Conservation (phyloP, 768 basidiomycete species). For the Termitomyces sp. region DNA sequence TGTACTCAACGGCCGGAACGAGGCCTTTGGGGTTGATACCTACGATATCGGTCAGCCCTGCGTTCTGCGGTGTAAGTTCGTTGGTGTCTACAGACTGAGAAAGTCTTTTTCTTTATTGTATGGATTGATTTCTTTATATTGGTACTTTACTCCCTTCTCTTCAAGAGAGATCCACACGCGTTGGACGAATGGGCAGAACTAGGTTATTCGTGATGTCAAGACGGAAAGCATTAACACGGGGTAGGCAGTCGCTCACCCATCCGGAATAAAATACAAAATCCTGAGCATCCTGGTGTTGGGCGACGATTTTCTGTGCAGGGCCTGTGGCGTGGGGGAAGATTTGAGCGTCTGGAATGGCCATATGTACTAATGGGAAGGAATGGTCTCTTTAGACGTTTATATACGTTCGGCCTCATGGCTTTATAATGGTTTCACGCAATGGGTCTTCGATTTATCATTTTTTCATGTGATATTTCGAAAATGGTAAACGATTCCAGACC, state of each 20-base stretch:
- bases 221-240: not conserved
- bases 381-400: not conserved
- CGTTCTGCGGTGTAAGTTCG: not conserved
- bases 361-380: constrained; percentile 13
- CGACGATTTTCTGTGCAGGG: constrained; percentile 43
- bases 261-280: constrained; percentile 55
- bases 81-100: constrained; percentile 29
- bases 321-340: constrained; percentile 58
- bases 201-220: constrained; percentile 4
- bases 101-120: constrained; percentile 63
- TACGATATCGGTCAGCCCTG: constrained; percentile 13
- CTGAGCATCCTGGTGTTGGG: constrained; percentile 43
- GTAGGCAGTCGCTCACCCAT: constrained; percentile 35
- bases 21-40: constrained; percentile 66
- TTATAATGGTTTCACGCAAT: constrained; percentile 1
- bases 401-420: not conserved
- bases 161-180: constrained; percentile 64
- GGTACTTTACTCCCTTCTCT: constrained; percentile 61
- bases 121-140: constrained; percentile 63
- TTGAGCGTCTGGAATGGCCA: constrained; percentile 43
- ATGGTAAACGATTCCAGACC: not conserved
- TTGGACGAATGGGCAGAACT: constrained; percentile 59
- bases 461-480: not conserved
- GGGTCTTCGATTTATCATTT: not conserved
- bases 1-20: constrained; percentile 50